Percentiles rank a stretch among this genome's conserved stretches.
Conservation (phyloP, 768 basidiomycete species). For the Amylocystis lapponica region DNA sequence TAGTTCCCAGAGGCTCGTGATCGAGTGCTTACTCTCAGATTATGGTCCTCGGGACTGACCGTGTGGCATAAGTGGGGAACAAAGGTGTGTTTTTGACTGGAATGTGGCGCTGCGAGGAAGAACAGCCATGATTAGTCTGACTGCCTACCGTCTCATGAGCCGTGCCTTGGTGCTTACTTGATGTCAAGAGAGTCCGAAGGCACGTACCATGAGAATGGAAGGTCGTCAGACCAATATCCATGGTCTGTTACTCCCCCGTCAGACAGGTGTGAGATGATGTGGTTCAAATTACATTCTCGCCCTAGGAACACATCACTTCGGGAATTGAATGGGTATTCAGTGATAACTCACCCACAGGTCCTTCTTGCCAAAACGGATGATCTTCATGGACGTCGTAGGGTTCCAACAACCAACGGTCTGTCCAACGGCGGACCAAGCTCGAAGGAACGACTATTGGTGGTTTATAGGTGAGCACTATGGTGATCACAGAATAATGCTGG, state of each 20-base stretch:
- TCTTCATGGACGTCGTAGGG: too few species aligned
- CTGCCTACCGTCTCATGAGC: conserved; percentile 27
- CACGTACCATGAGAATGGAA: conserved; percentile 49
- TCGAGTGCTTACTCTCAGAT: not conserved
- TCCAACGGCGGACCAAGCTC: too few species aligned
- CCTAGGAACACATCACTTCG: too few species aligned
- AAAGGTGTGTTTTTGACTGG: not conserved
- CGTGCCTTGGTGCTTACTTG: conserved; percentile 14
- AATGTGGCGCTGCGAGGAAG: not conserved
- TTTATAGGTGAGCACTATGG: too few species aligned
- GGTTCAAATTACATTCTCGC: too few species aligned
- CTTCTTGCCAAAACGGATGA: too few species aligned
- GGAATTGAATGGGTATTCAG: too few species aligned
- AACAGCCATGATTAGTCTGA: conserved; percentile 13
- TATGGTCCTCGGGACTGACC: not conserved
- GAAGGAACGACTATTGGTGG: too few species aligned
- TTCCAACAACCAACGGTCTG: too few species aligned
- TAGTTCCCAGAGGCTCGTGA: not conserved
- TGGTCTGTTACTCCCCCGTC: not conserved
- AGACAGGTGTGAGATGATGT: too few species aligned
- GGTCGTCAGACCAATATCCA: conserved; percentile 27
- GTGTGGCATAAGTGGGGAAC: not conserved
- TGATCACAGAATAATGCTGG: too few species aligned
- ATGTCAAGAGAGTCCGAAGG: conserved; percentile 16
- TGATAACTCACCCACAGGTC: too few species aligned